Base-by-base conservation (phyloP, 2,329 filamentous ascomycete species). In the Microdochium nivale region DNA sequence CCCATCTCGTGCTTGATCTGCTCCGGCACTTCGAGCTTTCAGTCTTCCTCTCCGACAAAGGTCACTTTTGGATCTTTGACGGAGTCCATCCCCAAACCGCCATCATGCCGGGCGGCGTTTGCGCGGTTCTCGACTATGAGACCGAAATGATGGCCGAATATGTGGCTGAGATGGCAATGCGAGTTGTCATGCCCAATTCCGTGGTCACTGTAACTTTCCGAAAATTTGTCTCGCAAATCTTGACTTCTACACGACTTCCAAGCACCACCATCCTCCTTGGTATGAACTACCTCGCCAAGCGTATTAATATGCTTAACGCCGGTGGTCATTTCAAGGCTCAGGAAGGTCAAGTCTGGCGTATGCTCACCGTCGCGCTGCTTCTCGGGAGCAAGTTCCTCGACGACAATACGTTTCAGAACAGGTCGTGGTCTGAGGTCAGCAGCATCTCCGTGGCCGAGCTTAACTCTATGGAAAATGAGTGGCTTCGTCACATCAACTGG, bases 391-490 rank as follows among this genome's bases (percentile, higher is more conserved):
- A 96, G 73, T 96, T 96, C 63, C 76, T 96, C 58, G 91, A 96
- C 63, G 91, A 96, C 76, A 96, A 96, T 71, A 96, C 91, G 5
- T 96, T 96, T 71, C 91, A 96, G 77, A 96, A 96, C 72, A 87
- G 89, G 51, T 96, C 91, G 1, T 96, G 91, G 91, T 89, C 91
- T 4, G 91, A 96, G 65, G 91, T 96, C 50, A 96, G 90, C 69
- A 89, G 88, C 55, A 95, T 96, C 58, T 77, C 85, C 30, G 90
- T 96, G 21, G 71, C 79, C 2, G 90, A 96, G 64, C 78, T 96
- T 59, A 96, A 96, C 71, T 76, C 79, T 54, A 80, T 95, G 67
- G 91, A 96, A 74, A 82, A 86, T 61, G 87, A 95, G 60, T 96
- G 91, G 91, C 78, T 96, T 40, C 77, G 82, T 51, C 84, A 85